phyloP scores from a whole-genome alignment of 495 filamentous ascomycete species.

The Aspergillus panamensis region DNA sequence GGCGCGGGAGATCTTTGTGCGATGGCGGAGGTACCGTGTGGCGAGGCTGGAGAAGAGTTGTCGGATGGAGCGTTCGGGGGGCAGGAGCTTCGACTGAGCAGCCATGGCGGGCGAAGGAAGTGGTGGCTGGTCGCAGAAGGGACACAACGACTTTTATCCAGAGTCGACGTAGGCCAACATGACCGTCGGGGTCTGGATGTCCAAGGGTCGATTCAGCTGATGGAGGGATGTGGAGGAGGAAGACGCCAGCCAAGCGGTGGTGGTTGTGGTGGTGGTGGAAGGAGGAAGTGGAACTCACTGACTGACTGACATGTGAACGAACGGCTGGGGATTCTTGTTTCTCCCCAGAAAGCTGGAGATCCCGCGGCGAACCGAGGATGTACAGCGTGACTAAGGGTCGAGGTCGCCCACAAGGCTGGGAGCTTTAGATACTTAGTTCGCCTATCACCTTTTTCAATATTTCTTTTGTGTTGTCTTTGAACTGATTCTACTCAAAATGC shows the following conservation, averaged over 20 bases:
- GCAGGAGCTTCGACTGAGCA: slow-evolving; percentile 72
- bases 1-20: slow-evolving; percentile 82
- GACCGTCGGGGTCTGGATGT: slow-evolving; percentile 14
- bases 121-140: slow-evolving; percentile 18
- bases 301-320: slow-evolving; percentile 20
- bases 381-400: slow-evolving; percentile 13
- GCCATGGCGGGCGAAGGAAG: slow-evolving; percentile 54
- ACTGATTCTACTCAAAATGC: too few relatives aligned
- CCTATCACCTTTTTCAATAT: too few relatives aligned
- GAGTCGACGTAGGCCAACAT: slow-evolving; percentile 32
- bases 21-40: slow-evolving; percentile 74
- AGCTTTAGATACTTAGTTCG: too few relatives aligned
- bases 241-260: not conserved
- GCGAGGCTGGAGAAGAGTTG: slow-evolving; percentile 70
- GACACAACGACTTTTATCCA: slow-evolving; percentile 25
- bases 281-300: too few relatives aligned
- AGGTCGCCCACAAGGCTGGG: slow-evolving; percentile 6
- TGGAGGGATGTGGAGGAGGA: not conserved
- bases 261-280: not conserved
- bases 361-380: slow-evolving; percentile 8
- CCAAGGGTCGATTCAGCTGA: too few relatives aligned
- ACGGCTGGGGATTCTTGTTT: too few relatives aligned
- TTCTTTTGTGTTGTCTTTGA: too few relatives aligned
- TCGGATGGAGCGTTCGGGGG: slow-evolving; percentile 68
- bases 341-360: slow-evolving; percentile 10